Evolutionary conservation across 257 asterid species (phyloP).

Genomic region (Scutellaria galericulata): DNA sequence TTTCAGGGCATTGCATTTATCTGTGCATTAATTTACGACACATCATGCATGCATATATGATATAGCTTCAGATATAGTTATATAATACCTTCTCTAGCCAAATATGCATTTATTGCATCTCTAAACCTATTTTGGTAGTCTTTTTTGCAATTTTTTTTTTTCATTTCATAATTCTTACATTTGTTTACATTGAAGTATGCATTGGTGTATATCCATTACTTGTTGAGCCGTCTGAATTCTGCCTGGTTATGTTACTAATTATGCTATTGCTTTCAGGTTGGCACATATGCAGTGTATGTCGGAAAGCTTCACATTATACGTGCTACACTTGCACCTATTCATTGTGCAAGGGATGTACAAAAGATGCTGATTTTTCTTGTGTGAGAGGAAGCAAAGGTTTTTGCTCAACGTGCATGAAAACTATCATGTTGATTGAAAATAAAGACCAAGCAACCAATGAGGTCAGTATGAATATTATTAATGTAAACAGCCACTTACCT

Average conservation of each 20-base stretch:
- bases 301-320: slow-evolving; percentile 64
- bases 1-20: slow-evolving; percentile 1
- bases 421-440: slow-evolving; percentile 82
- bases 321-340: slow-evolving; percentile 91
- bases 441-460: slow-evolving; percentile 62
- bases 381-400: slow-evolving; percentile 87
- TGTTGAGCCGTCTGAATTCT: slow-evolving; percentile 11
- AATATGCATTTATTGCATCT: not conserved
- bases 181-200: not conserved
- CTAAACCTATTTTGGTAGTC: not conserved
- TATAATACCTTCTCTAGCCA: not conserved
- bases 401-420: slow-evolving; percentile 81
- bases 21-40: slow-evolving; percentile 9
- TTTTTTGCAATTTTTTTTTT: slow-evolving; percentile 13
- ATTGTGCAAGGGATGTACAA: slow-evolving; percentile 80
- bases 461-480: slow-evolving; percentile 48
- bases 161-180: not conserved
- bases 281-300: slow-evolving; percentile 90
- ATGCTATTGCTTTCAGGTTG: slow-evolving; percentile 65
- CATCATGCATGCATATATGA: not conserved
- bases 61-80: not conserved
- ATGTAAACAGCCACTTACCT: slow-evolving; percentile 10
- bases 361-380: slow-evolving; percentile 56
- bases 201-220: not conserved
- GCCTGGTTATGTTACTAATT: slow-evolving; percentile 22